Percentiles rank a stretch among this genome's conserved stretches.
Conservation (phyloP, 495 filamentous ascomycete genomes). For the Staphylotrichum longicolle region DNA sequence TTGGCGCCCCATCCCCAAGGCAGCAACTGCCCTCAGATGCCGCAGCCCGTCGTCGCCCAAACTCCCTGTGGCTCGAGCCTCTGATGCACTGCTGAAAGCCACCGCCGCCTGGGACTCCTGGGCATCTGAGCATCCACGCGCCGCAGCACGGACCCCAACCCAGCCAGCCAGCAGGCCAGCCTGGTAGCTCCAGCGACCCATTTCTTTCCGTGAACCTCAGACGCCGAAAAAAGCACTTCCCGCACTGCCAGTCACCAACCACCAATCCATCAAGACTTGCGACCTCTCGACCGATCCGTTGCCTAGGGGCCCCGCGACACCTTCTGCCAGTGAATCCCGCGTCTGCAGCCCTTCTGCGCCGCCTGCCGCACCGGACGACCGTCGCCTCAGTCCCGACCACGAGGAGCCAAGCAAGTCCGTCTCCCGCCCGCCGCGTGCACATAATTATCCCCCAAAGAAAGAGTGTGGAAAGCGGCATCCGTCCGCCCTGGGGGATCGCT, state of each 20-base stretch:
- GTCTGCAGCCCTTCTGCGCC: neutral
- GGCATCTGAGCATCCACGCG: neutral
- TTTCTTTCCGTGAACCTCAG: conserved; percentile 38
- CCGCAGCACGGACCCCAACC: conserved; percentile 23
- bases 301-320: conserved; percentile 15
- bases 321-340: conserved; percentile 3
- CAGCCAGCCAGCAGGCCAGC: conserved; percentile 3
- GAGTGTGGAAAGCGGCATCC: conserved; percentile 30
- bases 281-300: conserved; percentile 15
- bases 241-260: conserved; percentile 15
- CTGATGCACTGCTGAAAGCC: too few species aligned
- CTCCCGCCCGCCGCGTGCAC: neutral
- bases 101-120: neutral
- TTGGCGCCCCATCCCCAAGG: conserved; percentile 23
- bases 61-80: too few species aligned
- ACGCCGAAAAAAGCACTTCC: conserved; percentile 34
- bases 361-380: neutral
- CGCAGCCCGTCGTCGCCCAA: too few species aligned
- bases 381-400: neutral
- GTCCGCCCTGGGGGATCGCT: conserved; percentile 33
- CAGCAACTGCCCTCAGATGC: conserved; percentile 12
- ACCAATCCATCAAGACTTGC: conserved; percentile 28
- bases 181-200: conserved; percentile 32
- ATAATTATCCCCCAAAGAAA: neutral
- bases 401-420: neutral